Evolutionary conservation across 805 yeast species (phyloP).

Genomic region (Candida easanensis): DNA sequence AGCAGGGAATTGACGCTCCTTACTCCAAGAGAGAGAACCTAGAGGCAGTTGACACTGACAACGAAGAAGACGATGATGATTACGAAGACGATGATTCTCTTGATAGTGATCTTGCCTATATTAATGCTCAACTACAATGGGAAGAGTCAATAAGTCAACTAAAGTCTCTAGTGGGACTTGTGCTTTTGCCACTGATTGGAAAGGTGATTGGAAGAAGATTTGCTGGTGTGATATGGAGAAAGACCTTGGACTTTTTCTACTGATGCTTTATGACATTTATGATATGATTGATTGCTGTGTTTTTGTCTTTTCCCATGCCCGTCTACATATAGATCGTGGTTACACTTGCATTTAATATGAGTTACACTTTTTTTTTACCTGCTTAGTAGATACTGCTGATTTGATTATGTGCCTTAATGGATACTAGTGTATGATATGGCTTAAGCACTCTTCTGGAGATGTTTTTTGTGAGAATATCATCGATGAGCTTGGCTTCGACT

Average conservation of each 20-base stretch:
- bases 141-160: conserved; percentile 64
- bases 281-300: neutral
- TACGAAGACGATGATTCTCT: conserved; percentile 18
- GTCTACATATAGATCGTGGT: neutral
- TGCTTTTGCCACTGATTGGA: conserved; percentile 64
- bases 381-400: conserved; percentile 6
- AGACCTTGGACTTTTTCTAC: conserved; percentile 19
- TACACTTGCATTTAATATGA: neutral
- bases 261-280: conserved; percentile 1
- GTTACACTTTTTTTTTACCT: neutral
- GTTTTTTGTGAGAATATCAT: conserved; percentile 23
- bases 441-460: conserved; percentile 18
- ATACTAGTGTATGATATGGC: conserved; percentile 22
- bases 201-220: conserved; percentile 62
- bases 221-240: conserved; percentile 37
- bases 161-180: conserved; percentile 52
- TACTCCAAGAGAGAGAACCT: neutral
- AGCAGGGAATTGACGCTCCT: neutral
- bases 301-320: neutral
- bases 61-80: conserved; percentile 12
- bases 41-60: too few relatives aligned
- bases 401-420: conserved; percentile 11
- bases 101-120: conserved; percentile 27
- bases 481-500: conserved; percentile 19
- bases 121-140: conserved; percentile 68